Evolutionary conservation across 2,329 filamentous ascomycete genomes (phyloP), one percentile per base, ranked within the genome.

Genomic region (Diaporthe aspalathi): DNA sequence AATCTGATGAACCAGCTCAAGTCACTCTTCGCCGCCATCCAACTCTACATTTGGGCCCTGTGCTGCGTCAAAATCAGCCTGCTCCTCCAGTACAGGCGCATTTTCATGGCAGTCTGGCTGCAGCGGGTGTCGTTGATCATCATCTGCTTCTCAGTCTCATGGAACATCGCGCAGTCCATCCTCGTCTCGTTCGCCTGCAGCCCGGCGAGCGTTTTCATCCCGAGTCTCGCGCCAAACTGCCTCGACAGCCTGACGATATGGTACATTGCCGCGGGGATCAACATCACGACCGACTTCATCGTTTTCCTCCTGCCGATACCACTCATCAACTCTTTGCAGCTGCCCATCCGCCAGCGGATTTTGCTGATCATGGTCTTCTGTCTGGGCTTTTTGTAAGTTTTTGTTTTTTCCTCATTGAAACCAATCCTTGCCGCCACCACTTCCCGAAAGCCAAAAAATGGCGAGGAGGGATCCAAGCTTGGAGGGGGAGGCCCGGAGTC

Each of bases 281-380:
- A 83, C 73, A 74, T 83, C 43, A 72, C 75, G 14, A 82, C 80
- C 45, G 80, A 82, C 65, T 74, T 83, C 56, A 74, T 80, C 32
- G 73, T 83, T 9, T 81, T 82, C 68, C 73, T 80, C 20, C 78
- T 82, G 50, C 81, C 81, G 4, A 80, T 83, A 17, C 81, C 81
- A 0, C 76, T 79, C n/a, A 78, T 82, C 72, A 78, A 78, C 73
- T 79, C 77, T 40, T 72, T 83, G 43, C 78, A 81, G 35, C 74
- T 82, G 12, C 80, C 74, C 2, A 53, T 6, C 12, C 71, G 70
- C 4, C 74, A 75, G 49, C 74, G 71, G 54, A 38, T 70, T 6
- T 54, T 78, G 63, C 60, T 76, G 22, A 53, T 70, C 2, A 50
- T 71, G 50, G 72, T 76, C 22, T 76, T 77, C 43, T 74, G 75